phyloP scores from a whole-genome alignment of 2,329 filamentous ascomycete genomes.

The Xylariales sp. region DNA sequence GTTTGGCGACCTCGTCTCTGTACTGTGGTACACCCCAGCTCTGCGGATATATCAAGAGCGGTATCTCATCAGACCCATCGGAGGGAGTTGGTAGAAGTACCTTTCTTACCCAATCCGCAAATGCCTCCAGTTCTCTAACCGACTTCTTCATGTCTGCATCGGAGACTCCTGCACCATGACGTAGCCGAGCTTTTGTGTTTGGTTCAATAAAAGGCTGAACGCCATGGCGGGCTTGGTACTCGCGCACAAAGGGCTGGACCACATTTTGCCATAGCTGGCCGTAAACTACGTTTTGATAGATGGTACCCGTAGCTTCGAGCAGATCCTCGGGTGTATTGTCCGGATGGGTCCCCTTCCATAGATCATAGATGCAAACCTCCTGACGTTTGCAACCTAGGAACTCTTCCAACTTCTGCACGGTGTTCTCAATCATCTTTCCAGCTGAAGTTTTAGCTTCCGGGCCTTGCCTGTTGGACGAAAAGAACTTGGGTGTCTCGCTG shows the following conservation, averaged over 20 bases:
- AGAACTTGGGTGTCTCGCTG: constrained; percentile 12
- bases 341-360: constrained; percentile 13
- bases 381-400: constrained; percentile 11
- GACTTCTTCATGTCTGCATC: constrained; percentile 4
- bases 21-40: constrained; percentile 14
- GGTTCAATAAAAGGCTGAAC: constrained; percentile 14
- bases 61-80: not conserved
- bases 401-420: constrained; percentile 9
- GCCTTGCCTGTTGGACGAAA: not conserved
- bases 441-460: constrained; percentile 3
- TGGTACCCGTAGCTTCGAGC: constrained; percentile 8
- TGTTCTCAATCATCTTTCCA: constrained; percentile 10
- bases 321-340: constrained; percentile 8
- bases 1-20: constrained; percentile 10
- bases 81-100: constrained; percentile 11
- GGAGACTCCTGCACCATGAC: constrained; percentile 11
- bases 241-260: constrained; percentile 10
- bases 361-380: constrained; percentile 11
- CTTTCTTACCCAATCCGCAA: constrained; percentile 12
- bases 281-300: constrained; percentile 16
- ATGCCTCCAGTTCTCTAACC: constrained; percentile 7
- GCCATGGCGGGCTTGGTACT: constrained; percentile 7
- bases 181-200: constrained; percentile 11
- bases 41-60: constrained; percentile 15
- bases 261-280: constrained; percentile 6